Conservation (phyloP, 2,329 filamentous ascomycete genomes). For the Ophiocordyceps sinensis region DNA sequence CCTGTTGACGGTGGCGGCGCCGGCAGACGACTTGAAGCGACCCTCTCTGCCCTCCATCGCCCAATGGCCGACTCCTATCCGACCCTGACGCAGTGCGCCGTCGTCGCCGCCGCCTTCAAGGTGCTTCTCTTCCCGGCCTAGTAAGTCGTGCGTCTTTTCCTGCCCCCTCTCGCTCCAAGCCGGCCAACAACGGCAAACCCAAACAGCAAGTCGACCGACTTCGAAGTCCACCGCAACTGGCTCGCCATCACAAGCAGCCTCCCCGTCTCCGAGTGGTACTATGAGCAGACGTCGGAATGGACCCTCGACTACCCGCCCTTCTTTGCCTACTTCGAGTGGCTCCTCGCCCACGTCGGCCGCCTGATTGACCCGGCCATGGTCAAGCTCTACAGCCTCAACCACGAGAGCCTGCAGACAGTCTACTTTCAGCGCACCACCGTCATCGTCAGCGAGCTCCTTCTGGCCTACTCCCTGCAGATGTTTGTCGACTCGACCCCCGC, state of each 20-base stretch:
- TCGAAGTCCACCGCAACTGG: conserved; percentile 98
- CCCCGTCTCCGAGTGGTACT: conserved; percentile 83
- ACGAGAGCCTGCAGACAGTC: conserved; percentile 86
- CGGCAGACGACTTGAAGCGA: background rate
- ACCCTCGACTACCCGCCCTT: conserved; percentile 97
- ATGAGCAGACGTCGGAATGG: conserved; percentile 97
- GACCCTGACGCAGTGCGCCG: conserved; percentile 74
- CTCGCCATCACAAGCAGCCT: conserved; percentile 87
- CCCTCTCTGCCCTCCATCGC: background rate
- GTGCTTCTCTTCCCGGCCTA: conserved; percentile 87
- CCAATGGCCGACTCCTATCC: conserved; percentile 70
- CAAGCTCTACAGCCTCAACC: conserved; percentile 61
- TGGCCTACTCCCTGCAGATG: conserved; percentile 70
- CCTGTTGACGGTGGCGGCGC: no score
- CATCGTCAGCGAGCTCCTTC: conserved; percentile 67
- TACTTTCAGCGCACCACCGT: conserved; percentile 90
- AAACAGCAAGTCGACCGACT: conserved; percentile 89
- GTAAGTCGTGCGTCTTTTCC: conserved; percentile 41
- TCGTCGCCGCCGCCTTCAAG: conserved; percentile 80
- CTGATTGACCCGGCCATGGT: conserved; percentile 73
- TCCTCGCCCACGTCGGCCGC: conserved; percentile 65
- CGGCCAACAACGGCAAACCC: background rate
- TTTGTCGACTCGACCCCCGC: conserved; percentile 60
- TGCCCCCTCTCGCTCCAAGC: background rate
- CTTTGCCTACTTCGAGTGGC: conserved; percentile 95